Conservation (phyloP, 1,284 basidiomycete species). For the Moesziomyces sp. region DNA sequence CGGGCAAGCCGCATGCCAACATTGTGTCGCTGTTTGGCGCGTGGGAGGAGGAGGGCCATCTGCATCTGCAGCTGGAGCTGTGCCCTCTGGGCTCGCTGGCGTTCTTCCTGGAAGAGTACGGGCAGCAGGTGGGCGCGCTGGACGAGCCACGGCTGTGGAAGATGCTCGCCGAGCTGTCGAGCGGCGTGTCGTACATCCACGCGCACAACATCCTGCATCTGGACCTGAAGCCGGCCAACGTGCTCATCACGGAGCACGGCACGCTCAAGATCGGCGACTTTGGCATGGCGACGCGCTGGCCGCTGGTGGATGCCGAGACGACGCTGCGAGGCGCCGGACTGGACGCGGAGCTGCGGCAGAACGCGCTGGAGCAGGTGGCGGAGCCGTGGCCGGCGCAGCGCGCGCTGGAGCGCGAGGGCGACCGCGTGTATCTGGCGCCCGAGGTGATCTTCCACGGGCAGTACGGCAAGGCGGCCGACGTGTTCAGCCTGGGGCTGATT, state of each 20-base stretch:
- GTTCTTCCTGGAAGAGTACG: slow-evolving; percentile 92
- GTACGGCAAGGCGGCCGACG: slow-evolving; percentile 93
- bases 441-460: slow-evolving; percentile 86
- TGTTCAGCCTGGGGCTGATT: slow-evolving; percentile 96
- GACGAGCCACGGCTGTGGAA: slow-evolving; percentile 98
- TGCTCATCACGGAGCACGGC: slow-evolving; percentile 89
- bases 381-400: slow-evolving; percentile 21
- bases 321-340: slow-evolving; percentile 60
- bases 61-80: slow-evolving; percentile 94
- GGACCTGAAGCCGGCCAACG: slow-evolving; percentile 97
- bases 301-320: slow-evolving; percentile 51
- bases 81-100: slow-evolving; percentile 92
- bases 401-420: slow-evolving; percentile 82
- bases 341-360: slow-evolving; percentile 17
- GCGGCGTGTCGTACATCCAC: slow-evolving; percentile 86
- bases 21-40: slow-evolving; percentile 91
- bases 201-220: slow-evolving; percentile 89
- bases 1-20: slow-evolving; percentile 45
- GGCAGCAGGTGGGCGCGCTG: slow-evolving; percentile 80
- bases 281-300: slow-evolving; percentile 72
- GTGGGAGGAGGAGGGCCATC: slow-evolving; percentile 91
- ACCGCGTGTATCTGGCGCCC: slow-evolving; percentile 97
- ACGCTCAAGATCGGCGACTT: slow-evolving; percentile 98
- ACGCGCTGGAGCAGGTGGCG: slow-evolving; percentile 16
- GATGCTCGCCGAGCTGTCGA: slow-evolving; percentile 86